Evolutionary conservation across 345 rosid genomes (phyloP).

Genomic region (Camelina sativa): DNA sequence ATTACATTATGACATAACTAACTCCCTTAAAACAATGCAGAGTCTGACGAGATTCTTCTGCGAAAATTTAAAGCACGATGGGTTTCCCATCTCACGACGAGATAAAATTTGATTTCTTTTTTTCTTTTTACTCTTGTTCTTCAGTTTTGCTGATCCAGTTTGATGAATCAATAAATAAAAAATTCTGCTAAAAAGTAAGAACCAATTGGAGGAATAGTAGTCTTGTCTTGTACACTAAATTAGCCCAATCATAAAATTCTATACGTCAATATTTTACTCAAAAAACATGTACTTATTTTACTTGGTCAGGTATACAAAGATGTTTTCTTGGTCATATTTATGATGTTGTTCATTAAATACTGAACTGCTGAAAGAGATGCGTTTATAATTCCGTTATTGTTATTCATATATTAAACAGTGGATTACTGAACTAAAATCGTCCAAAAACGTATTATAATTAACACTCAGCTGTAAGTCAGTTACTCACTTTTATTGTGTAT

Average conservation of each 20-base stretch:
- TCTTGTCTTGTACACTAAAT: not conserved
- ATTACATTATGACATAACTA: constrained; percentile 7
- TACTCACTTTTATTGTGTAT: not conserved
- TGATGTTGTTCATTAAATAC: not conserved
- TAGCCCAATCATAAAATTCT: not conserved
- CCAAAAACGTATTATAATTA: not conserved
- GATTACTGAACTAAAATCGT: not conserved
- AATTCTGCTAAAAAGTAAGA: not conserved
- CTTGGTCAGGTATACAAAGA: not conserved
- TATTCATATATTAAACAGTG: too few relatives aligned
- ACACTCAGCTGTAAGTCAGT: not conserved
- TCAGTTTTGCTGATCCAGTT: not conserved
- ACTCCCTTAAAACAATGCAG: constrained; percentile 8
- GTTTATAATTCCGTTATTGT: too few relatives aligned
- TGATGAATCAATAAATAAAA: not conserved
- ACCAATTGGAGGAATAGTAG: not conserved
- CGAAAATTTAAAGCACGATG: constrained; percentile 24
- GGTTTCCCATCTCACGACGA: constrained; percentile 29
- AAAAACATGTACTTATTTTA: constrained; percentile 1
- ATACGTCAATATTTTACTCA: too few relatives aligned
- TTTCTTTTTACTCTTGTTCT: not conserved
- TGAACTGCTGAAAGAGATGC: not conserved
- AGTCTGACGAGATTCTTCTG: constrained; percentile 35
- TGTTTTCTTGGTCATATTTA: not conserved
- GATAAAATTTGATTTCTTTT: constrained; percentile 12